Base-by-base conservation (phyloP, 1,139 yeast species). In the Blastobotrys capitulatus region DNA sequence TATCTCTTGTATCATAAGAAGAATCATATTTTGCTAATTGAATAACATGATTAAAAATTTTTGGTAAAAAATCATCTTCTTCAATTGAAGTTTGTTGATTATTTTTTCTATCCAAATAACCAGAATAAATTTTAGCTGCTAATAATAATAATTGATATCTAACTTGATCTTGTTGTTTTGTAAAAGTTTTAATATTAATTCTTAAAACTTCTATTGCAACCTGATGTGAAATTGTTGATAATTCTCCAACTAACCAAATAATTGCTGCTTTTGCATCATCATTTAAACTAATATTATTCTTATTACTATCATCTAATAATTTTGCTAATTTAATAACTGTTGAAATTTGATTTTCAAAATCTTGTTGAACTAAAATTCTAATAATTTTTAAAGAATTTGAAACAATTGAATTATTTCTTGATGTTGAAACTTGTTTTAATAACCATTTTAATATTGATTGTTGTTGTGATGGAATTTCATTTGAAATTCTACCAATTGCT, bases 211-310 rank as follows among this genome's bases (percentile, higher is more conserved):
- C 97, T 0, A 95, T 94, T 0, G 88, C 88, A 43, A 86, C 74
- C 22, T 67, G 66, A 13, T 64, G 57, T 13, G 74, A 73, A 10
- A 71, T 58, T 1, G 66, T 65, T 1, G 76, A 66, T 60, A 86
- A 83, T 61, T 92, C 97, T 1, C 97, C 97, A 42, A 92, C 78
- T 12, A 90, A 75, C 97, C 97, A 94, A 16, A 92, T 76, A 19
- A 89, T 82, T 50, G 94, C 85, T 1, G 95, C 89, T 56, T 82
- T 79, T 0, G 97, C 96, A 8, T 57, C 46, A 1, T 65, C 53
- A 29, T 29, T 29, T 20, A 26, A 10, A 9, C 60, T 63, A 2
- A 54, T 46, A 5, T 60, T 53, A 6, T 52, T 46, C 19, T 57
- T 60, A 3, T 63, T 52, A n/a, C n/a, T n/a, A n/a, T n/a, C n/a